Base-by-base conservation (phyloP, 257 asterid genomes). In the Leptodermis oblonga region DNA sequence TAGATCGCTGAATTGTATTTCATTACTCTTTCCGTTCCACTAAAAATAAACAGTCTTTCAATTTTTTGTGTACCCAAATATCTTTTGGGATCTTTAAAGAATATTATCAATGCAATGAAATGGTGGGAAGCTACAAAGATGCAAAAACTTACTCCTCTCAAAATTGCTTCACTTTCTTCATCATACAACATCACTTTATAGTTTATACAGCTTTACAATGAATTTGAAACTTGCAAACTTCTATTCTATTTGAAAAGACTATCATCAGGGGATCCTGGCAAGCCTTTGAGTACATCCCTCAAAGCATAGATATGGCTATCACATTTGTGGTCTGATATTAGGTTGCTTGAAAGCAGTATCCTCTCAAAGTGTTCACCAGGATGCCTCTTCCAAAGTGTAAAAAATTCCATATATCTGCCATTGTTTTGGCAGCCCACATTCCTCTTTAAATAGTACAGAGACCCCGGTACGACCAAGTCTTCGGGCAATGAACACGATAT, bases 211-310 rank as follows among this genome's bases (percentile, higher is more conserved):
- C 39, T 46, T 30, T 70, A 61, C 62, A 34, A 30, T 22, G 33
- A 71, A 36, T 37, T 8, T 0, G 52, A 25, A 15, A 56, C 25
- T 18, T 33, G 23, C 37, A 9, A 43, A 11, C 3, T 12, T 74
- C 68, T 69, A 74, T 12, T 74, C 68, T 69, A 74, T 72, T 70
- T 37, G 60, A 75, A 76, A 65, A 74, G 73, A 71, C 71, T 63
- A 23, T 84, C 81, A 63, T 83, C 82, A 17, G 10, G 54, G 42
- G 90, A 70, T 46, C 70, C 65, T 33, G 95, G 97, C 83, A 92
- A 72, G 55, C 97, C 97, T 87, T 93, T 93, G 41, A 93, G 86
- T 26, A 90, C 96, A 79, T 94, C 96, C 65, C 97, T 84, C 37
- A 94, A 77, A 62, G 97, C 99, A 71, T 87, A 87, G 46, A 81